Evolutionary conservation across 306 rosid genomes (phyloP).

Genomic region (Abrus precatorius): DNA sequence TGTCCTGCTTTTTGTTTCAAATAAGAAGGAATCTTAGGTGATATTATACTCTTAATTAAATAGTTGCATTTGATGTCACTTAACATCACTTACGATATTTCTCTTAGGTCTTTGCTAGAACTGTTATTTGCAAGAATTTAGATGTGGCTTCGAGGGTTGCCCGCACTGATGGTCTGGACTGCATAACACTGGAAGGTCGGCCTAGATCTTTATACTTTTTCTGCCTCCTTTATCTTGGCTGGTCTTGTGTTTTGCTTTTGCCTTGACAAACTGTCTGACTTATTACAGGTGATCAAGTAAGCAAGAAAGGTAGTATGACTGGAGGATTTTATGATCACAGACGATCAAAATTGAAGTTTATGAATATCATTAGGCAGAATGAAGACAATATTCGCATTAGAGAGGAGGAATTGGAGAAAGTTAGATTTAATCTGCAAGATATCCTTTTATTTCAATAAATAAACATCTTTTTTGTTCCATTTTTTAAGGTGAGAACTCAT

Average conservation of each 20-base stretch:
- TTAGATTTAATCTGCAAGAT: conserved; percentile 77
- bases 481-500: not conserved
- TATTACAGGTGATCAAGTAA: conserved; percentile 92
- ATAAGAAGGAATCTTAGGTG: conserved; percentile 1
- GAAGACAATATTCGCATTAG: conserved; percentile 59
- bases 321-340: conserved; percentile 99
- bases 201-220: conserved; percentile 23
- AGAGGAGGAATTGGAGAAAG: conserved; percentile 75
- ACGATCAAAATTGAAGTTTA: conserved; percentile 86
- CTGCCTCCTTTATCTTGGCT: conserved; percentile 33
- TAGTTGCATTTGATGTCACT: conserved; percentile 39
- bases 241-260: conserved; percentile 41
- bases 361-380: conserved; percentile 72
- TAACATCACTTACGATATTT: conserved; percentile 41
- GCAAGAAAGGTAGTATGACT: conserved; percentile 99
- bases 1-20: not conserved
- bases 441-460: conserved; percentile 67
- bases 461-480: not conserved
- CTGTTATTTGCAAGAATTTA: conserved; percentile 90
- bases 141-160: conserved; percentile 97
- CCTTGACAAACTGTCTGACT: conserved; percentile 45
- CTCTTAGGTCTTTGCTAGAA: conserved; percentile 91
- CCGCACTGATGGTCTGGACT: conserved; percentile 86
- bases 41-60: not conserved
- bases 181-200: conserved; percentile 96